These are phyloP conservation scores for Tephrocybe rancida DNA, from an alignment of 768 basidiomycete genomes.

Conservation along the genomic window DNA sequence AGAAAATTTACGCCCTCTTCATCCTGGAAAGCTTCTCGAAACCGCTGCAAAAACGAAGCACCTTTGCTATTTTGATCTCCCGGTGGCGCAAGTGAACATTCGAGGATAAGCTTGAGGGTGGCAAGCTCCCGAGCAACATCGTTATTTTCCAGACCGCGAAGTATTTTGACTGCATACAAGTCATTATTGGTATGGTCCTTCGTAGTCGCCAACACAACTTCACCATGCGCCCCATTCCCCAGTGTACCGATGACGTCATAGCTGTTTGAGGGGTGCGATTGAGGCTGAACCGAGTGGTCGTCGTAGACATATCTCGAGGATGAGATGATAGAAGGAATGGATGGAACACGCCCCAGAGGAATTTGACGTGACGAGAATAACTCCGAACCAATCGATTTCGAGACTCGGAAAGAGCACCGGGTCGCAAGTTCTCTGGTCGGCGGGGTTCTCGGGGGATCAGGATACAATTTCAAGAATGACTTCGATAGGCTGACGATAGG, in stretches of 20 bases:
- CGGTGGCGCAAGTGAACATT: conserved; percentile 1
- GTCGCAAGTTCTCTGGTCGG: not conserved
- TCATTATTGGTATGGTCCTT: conserved; percentile 5
- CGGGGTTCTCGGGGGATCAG: not conserved
- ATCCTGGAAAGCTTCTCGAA: conserved; percentile 23
- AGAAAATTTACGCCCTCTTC: conserved; percentile 21
- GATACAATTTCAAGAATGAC: conserved; percentile 2
- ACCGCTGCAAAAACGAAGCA: conserved; percentile 24
- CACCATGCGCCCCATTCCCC: conserved; percentile 26
- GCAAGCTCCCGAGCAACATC: conserved; percentile 21
- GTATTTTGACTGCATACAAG: conserved; percentile 26
- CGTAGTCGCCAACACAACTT: conserved; percentile 23
- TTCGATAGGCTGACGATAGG: not conserved
- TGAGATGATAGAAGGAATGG: conserved; percentile 3
- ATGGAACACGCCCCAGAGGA: not conserved
- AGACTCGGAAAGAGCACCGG: not conserved
- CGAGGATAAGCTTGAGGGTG: conserved; percentile 20
- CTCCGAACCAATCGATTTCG: not conserved
- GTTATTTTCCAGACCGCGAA: conserved; percentile 12
- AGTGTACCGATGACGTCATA: conserved; percentile 20
- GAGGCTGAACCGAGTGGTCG: not conserved
- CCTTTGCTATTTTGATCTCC: conserved; percentile 3
- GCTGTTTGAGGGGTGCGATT: not conserved
- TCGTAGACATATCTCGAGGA: not conserved
- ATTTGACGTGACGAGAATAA: not conserved